A percentile compares a stretch with the other conserved stretches of the same genome.
phyloP scores from a whole-genome alignment of 1,284 basidiomycete species.

The Trichosporon sp. region DNA sequence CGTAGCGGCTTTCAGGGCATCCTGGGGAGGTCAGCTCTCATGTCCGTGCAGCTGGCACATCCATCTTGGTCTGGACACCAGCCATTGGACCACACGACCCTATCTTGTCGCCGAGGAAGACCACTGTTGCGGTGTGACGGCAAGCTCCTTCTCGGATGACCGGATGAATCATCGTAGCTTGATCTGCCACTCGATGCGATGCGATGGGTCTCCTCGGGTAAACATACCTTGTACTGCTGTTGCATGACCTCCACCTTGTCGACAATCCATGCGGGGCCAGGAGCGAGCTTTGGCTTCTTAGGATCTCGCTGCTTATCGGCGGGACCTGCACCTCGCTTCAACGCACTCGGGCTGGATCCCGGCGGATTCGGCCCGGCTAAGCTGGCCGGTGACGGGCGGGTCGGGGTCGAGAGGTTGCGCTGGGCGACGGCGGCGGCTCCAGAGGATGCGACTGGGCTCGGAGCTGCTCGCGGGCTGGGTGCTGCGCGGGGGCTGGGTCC shows the following conservation, averaged over 20 bases:
- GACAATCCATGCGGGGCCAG: constrained; percentile 27
- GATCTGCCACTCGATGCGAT: too few species aligned
- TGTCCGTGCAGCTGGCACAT: neutral
- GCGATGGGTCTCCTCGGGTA: too few species aligned
- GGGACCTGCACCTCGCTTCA: neutral
- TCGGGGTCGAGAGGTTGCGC: constrained; percentile 8
- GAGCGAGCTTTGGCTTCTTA: constrained; percentile 15
- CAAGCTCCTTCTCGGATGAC: too few species aligned
- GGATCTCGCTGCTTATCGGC: constrained; percentile 5
- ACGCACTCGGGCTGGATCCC: neutral
- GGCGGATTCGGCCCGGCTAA: neutral
- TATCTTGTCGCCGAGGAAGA: neutral
- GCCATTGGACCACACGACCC: neutral
- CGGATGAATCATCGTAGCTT: too few species aligned
- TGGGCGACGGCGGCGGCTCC: neutral
- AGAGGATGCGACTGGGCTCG: constrained; percentile 1
- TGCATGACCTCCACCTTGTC: constrained; percentile 25
- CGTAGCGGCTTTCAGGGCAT: constrained; percentile 25
- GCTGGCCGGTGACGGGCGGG: constrained; percentile 9
- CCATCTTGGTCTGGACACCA: neutral
- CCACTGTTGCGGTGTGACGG: too few species aligned
- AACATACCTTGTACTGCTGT: constrained; percentile 26
- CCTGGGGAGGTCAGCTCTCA: constrained; percentile 17
- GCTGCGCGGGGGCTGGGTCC: constrained; percentile 14
- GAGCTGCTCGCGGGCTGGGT: constrained; percentile 6